A percentile compares a stretch with the other conserved stretches of the same genome.
Conservation (phyloP, 2,329 filamentous ascomycete genomes). For the Chaetothyriales sp. region DNA sequence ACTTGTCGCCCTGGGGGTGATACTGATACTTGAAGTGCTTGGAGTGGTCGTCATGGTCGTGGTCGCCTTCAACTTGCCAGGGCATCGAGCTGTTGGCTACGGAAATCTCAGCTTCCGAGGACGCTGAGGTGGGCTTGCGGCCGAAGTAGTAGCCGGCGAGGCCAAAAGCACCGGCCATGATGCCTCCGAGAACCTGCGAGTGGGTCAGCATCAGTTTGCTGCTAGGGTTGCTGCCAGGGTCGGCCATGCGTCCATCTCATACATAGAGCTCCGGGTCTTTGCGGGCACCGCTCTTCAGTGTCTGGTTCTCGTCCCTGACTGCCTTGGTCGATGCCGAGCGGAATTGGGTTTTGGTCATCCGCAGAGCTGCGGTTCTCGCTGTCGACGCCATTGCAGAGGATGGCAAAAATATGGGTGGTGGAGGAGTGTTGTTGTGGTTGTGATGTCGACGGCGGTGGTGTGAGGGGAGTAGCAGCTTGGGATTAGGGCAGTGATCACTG, state of each 20-base stretch:
- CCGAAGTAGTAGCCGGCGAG: slow-evolving; percentile 72
- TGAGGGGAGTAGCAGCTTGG: no score
- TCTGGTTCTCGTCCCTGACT: slow-evolving; percentile 28
- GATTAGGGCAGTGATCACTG: no score
- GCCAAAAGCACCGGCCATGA: slow-evolving; percentile 79
- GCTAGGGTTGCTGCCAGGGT: background rate
- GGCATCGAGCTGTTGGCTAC: slow-evolving; percentile 70
- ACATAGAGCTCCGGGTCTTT: slow-evolving; percentile 63
- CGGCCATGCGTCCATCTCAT: slow-evolving; percentile 21
- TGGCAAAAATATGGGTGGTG: background rate
- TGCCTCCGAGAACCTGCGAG: slow-evolving; percentile 65
- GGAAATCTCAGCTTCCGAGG: slow-evolving; percentile 62
- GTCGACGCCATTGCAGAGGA: slow-evolving; percentile 6
- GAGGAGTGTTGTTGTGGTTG: background rate
- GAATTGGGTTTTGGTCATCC: background rate
- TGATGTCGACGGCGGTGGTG: no score
- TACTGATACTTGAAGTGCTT: slow-evolving; percentile 58
- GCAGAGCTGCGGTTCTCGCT: slow-evolving; percentile 1
- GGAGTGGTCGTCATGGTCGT: slow-evolving; percentile 49
- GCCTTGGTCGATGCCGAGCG: slow-evolving; percentile 20
- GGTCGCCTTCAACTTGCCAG: slow-evolving; percentile 60
- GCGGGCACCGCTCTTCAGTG: slow-evolving; percentile 49
- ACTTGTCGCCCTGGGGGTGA: slow-evolving; percentile 71
- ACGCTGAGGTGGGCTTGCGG: slow-evolving; percentile 68
- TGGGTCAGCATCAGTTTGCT: background rate